phyloP scores from a whole-genome alignment of 768 basidiomycete species.

The Psilocybe subaeruginosa region DNA sequence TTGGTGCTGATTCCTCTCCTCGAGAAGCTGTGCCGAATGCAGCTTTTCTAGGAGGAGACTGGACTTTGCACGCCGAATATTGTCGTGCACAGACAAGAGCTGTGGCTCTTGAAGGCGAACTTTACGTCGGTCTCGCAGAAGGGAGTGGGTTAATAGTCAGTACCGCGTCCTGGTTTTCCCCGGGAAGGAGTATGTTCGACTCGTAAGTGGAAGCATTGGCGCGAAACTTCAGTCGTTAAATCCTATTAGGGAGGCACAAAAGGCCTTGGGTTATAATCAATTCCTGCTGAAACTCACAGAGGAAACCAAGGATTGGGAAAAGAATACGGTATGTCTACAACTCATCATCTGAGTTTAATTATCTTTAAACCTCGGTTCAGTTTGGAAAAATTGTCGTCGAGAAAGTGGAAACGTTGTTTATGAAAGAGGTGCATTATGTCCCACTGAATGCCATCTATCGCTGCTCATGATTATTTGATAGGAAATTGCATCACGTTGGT shows the following conservation, averaged over 20 bases:
- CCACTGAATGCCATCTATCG: neutral
- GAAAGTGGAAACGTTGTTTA: neutral
- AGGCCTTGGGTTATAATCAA: neutral
- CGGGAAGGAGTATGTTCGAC: slow-evolving; percentile 1
- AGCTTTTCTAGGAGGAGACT: neutral
- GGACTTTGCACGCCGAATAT: neutral
- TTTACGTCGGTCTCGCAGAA: neutral
- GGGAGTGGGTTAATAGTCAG: neutral
- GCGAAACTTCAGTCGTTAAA: neutral
- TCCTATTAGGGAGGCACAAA: neutral
- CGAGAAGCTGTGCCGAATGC: neutral
- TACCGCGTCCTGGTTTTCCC: neutral
- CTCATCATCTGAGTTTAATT: neutral
- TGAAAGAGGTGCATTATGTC: neutral
- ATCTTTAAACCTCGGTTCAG: neutral
- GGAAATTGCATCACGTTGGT: neutral
- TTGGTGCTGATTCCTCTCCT: neutral
- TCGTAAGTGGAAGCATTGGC: neutral
- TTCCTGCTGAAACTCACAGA: neutral
- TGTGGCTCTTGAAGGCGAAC: neutral
- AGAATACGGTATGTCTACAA: neutral
- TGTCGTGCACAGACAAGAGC: neutral
- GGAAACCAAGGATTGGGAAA: neutral
- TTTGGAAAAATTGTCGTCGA: neutral
- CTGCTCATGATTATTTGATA: neutral